These are phyloP conservation scores for Xerocomellus dryophilus DNA, from an alignment of 768 basidiomycete genomes.

Conservation along the genomic window DNA sequence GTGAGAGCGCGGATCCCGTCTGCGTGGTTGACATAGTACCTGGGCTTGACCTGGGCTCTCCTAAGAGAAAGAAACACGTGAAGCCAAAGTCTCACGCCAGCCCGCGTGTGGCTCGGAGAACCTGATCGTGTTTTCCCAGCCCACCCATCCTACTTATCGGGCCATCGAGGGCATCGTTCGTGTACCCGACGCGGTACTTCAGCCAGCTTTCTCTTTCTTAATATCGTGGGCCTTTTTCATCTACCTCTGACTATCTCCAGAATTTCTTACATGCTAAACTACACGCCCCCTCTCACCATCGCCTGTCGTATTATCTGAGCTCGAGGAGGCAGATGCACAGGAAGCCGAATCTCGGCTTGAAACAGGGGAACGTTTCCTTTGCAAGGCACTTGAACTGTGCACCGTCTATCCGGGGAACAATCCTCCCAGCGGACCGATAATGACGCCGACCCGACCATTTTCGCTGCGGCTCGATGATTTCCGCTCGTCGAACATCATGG, in stretches of 20 bases:
- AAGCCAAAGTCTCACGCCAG: too few relatives aligned
- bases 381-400: neutral
- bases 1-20: too few relatives aligned
- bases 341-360: neutral
- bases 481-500: slow-evolving; percentile 2
- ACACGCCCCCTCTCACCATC: neutral
- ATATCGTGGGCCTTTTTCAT: neutral
- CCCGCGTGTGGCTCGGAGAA: too few relatives aligned
- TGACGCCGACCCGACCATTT: neutral
- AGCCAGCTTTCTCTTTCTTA: neutral
- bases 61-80: too few relatives aligned
- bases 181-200: neutral
- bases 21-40: too few relatives aligned
- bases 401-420: neutral
- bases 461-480: neutral
- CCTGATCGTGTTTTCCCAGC: too few relatives aligned
- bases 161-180: slow-evolving; percentile 1
- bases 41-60: too few relatives aligned
- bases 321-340: neutral
- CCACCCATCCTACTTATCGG: too few relatives aligned
- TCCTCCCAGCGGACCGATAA: neutral
- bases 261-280: neutral
- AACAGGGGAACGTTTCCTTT: neutral
- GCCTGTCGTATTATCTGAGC: neutral
- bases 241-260: neutral